These are phyloP conservation scores for Bolboschoenus planiculmis DNA, from an alignment of 176 grass and related monocot genomes.

Conservation along the genomic window DNA sequence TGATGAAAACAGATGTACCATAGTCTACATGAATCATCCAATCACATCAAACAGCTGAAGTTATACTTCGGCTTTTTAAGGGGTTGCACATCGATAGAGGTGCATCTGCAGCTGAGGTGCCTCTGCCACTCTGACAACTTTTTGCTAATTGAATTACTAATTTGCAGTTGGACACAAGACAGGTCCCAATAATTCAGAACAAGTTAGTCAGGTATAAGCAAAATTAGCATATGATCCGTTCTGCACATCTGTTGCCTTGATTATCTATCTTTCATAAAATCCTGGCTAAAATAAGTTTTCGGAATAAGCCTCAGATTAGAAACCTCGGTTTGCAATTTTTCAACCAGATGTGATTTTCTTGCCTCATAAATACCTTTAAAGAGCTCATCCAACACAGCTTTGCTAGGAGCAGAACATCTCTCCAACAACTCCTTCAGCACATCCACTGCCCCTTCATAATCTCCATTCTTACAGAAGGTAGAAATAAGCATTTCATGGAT, in stretches of 20 bases:
- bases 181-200: neutral
- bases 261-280: constrained; percentile 23
- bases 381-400: constrained; percentile 49
- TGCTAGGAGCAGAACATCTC: constrained; percentile 57
- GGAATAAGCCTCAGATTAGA: constrained; percentile 44
- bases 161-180: neutral
- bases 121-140: too few species aligned
- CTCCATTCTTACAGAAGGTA: constrained; percentile 69
- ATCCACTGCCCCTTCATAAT: constrained; percentile 73
- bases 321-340: constrained; percentile 32
- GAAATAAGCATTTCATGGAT: constrained; percentile 50
- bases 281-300: constrained; percentile 37
- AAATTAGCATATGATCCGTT: neutral
- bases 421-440: constrained; percentile 53
- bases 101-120: neutral
- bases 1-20: neutral
- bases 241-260: neutral
- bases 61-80: neutral
- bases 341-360: constrained; percentile 46
- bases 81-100: neutral
- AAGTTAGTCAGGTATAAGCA: neutral
- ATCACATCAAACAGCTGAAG: neutral
- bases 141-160: neutral
- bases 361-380: constrained; percentile 41
- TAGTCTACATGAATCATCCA: too few species aligned